phyloP scores from a whole-genome alignment of 2,329 filamentous ascomycete species.

The Pseudocercospora macadamiae region DNA sequence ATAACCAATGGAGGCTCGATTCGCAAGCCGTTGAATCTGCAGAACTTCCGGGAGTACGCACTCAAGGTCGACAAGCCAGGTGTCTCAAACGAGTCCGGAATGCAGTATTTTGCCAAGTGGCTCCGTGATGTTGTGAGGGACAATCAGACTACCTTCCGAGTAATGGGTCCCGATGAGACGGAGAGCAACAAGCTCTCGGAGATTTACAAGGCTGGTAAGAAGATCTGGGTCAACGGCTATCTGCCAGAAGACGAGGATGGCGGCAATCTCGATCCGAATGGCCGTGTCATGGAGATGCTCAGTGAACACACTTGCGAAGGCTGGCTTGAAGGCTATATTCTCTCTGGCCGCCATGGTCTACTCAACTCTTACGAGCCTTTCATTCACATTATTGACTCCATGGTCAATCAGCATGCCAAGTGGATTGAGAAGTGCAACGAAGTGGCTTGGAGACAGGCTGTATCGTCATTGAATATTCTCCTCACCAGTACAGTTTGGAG shows the following conservation, averaged over 20 bases:
- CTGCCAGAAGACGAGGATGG: slow-evolving; percentile 76
- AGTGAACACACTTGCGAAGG: slow-evolving; percentile 79
- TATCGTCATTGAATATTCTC: slow-evolving; percentile 78
- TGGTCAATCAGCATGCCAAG: slow-evolving; percentile 86
- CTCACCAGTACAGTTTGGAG: slow-evolving; percentile 79
- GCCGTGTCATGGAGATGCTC: slow-evolving; percentile 83
- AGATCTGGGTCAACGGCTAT: slow-evolving; percentile 79
- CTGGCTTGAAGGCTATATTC: slow-evolving; percentile 78
- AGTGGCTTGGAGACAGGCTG: slow-evolving; percentile 73
- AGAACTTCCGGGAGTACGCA: slow-evolving; percentile 70
- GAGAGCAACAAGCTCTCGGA: slow-evolving; percentile 76
- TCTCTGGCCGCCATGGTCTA: slow-evolving; percentile 74
- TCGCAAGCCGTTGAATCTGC: slow-evolving; percentile 68
- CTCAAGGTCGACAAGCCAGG: slow-evolving; percentile 65
- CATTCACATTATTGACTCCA: slow-evolving; percentile 80
- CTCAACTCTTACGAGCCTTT: slow-evolving; percentile 84
- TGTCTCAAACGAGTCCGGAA: slow-evolving; percentile 56
- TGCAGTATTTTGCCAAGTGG: slow-evolving; percentile 70
- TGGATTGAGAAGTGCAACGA: slow-evolving; percentile 83
- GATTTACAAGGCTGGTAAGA: slow-evolving; percentile 75
- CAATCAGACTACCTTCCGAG: slow-evolving; percentile 70
- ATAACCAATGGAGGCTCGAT: slow-evolving; percentile 72
- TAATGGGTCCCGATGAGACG: slow-evolving; percentile 80
- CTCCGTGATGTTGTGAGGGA: slow-evolving; percentile 67
- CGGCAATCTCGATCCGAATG: slow-evolving; percentile 69